Evolutionary conservation across 257 asterid genomes (phyloP), one percentile per base, ranked within the genome.

Genomic region (Salvia miltiorrhiza): DNA sequence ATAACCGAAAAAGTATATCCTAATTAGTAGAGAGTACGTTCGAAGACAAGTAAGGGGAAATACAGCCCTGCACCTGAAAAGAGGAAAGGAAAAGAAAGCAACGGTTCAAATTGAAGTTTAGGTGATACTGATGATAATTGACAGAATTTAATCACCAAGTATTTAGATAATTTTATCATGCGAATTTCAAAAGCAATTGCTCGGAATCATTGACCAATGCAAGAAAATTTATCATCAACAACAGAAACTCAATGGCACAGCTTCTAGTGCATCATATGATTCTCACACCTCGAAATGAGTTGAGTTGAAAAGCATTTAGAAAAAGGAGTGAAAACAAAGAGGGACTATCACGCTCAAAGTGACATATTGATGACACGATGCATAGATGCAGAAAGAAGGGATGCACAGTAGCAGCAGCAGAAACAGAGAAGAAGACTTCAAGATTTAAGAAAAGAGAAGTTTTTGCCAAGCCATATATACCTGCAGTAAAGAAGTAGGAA

Each of bases 401-500:
- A 21, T 16, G 17, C 32, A 23, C 57, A 50, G 57, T 24, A 20
- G 39, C 26, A 40, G 67, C 11, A 39, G 12, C 60, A 59, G 17
- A 44, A 12, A 23, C 32, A 26, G 30, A 62, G 35, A 4, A 39
- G 14, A 48, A 49, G n/a, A 61, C 14, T 11, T 28, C 9, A 28
- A 33, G 17, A 56, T 33, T 55, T 37, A 10, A 23, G 19, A 60
- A 70, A 32, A 0, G 16, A 23, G 12, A 7, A 2, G 9, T 41
- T 60, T 43, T 35, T 3, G 45, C 65, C 19, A 28, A 44, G 59
- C 39, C 61, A 28, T 24, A 40, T 20, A 58, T 77, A 94, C 99
- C 96, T 91, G 96, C 71, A 90, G 81, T 74, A 94, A 86, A 73
- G 83, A 69, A 56, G 88, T 77, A 6, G 99, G 99, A 72, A 91